Evolutionary conservation across 345 rosid species (phyloP).

Genomic region (Euphorbia pulcherrima): DNA sequence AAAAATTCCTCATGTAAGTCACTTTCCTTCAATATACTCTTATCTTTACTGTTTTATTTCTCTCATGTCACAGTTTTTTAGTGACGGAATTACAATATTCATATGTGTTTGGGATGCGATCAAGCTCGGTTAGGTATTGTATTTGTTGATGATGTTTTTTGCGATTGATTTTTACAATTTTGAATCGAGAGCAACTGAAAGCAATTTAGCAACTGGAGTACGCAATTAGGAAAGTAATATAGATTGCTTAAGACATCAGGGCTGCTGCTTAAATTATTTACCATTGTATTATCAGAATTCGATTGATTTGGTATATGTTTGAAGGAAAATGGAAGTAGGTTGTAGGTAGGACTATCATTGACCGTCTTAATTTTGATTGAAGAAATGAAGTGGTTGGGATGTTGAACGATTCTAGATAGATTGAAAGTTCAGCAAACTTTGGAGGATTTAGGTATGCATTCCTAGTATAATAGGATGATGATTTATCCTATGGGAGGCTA

Average conservation of each 20-base stretch:
- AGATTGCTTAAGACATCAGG: background rate
- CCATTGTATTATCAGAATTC: background rate
- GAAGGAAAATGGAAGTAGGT: background rate
- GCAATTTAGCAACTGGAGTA: background rate
- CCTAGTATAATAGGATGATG: background rate
- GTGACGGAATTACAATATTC: background rate
- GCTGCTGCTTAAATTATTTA: background rate
- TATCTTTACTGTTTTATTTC: background rate
- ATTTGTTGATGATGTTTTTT: background rate
- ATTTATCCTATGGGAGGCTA: background rate
- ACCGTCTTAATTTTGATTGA: background rate
- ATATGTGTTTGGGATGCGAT: background rate
- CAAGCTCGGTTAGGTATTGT: background rate
- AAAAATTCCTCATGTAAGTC: conserved; percentile 54
- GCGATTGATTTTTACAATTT: background rate
- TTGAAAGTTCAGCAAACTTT: background rate
- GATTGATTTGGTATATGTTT: background rate
- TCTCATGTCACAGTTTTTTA: background rate
- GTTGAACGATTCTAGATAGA: background rate
- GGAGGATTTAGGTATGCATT: background rate
- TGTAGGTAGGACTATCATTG: background rate
- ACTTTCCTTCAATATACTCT: background rate
- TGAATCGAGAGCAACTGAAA: background rate
- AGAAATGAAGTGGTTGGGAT: conserved; percentile 1
- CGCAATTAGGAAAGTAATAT: background rate